Evolutionary conservation across 1,284 basidiomycete genomes (phyloP), one percentile per base, ranked within the genome.

Genomic region (Puccinia horiana): DNA sequence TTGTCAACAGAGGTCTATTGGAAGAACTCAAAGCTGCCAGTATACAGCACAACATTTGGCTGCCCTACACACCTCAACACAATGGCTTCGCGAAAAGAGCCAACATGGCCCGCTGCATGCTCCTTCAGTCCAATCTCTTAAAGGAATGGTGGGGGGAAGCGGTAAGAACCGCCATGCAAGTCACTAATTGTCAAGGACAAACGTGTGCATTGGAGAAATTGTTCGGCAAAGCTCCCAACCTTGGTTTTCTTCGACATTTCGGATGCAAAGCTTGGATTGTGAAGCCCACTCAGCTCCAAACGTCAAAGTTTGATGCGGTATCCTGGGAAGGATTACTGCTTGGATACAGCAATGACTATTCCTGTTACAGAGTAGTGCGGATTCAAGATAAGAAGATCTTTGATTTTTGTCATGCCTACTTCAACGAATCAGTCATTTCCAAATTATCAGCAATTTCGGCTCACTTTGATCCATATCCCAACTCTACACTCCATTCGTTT

Each of bases 61-160:
- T 47, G 2, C 47, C 49, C 14, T 54, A 75, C 73, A 75, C 73
- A 20, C 73, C 73, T 5, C 73, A 75, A 37, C 44, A 75, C 37
- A 75, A 75, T 29, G 73, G 73, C 6, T 54, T 56, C 35, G 44
- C 44, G 12, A 47, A 75, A 56, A 23, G 35, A 16, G 52, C 42
- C 42, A 44, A 44, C 42, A 44, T 44, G 42, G 42, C 42, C 42
- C 6, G 42, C 8, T 44, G 42, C 42, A 44, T 44, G 42, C 16
- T 44, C 8, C 16, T 44, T 6, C 42, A 44, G 42, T 44, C 42
- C 42, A 44, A 44, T 44, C 42, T 44, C 8, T 6, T 16, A 6
- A 44, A 44, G 42, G 42, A 44, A 44, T 44, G 42, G 42, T 44
- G 42, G 42, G 42, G 42, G 6, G 42, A 44, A 44, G 42, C 42